Conservation (phyloP, 2,329 filamentous ascomycete species). For the Biscogniauxia marginata region DNA sequence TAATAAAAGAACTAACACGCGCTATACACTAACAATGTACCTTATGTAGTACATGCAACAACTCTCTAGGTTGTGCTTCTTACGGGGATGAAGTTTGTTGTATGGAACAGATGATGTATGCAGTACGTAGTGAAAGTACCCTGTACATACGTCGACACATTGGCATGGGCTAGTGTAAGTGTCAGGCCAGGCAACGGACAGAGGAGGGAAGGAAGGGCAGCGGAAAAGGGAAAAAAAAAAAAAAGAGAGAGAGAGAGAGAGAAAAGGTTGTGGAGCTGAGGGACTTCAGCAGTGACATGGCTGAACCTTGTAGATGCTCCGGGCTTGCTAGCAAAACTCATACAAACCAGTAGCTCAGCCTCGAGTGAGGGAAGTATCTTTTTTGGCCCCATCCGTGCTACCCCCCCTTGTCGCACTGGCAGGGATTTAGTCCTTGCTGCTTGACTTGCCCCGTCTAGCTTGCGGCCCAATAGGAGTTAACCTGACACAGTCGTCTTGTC, state of each 20-base stretch:
- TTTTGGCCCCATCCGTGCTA: neutral
- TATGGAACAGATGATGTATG: neutral
- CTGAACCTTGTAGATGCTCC: conserved; percentile 6
- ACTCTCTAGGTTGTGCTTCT: neutral
- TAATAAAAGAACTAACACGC: neutral
- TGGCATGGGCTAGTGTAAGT: neutral
- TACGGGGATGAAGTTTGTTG: neutral
- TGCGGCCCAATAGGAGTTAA: conserved; percentile 10
- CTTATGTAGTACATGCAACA: neutral
- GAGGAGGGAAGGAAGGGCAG: neutral
- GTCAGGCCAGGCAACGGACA: neutral
- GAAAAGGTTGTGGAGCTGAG: conserved; percentile 3
- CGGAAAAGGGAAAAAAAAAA: neutral
- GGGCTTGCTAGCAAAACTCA: neutral
- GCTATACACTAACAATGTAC: too few relatives aligned
- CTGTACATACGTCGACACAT: neutral
- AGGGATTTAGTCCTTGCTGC: conserved; percentile 17
- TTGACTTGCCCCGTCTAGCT: conserved; percentile 20
- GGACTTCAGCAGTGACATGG: conserved; percentile 19
- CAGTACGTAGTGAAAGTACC: neutral
- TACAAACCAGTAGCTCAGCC: neutral
- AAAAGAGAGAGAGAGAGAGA: conserved; percentile 6
- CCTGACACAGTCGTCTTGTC: neutral
- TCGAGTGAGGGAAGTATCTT: neutral
- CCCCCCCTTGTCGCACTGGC: conserved; percentile 8